A percentile compares a stretch with the other conserved stretches of the same genome.
Evolutionary conservation across 768 basidiomycete genomes (phyloP).

Genomic region (Kondoa subrosea): DNA sequence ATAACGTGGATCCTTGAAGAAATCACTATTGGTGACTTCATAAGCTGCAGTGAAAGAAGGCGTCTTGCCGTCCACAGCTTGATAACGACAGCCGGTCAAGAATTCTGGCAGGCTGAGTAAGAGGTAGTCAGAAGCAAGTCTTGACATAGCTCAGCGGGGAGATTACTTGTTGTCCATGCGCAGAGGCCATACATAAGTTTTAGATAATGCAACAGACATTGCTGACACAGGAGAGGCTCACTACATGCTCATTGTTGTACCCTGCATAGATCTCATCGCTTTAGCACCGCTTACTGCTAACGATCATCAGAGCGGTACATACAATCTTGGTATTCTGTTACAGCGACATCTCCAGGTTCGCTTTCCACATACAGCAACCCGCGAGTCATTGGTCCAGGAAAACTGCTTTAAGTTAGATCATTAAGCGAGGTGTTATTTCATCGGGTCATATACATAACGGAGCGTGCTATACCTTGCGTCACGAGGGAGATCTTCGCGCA

Average conservation of each 20-base stretch:
- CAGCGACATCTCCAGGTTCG: neutral
- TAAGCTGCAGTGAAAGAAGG: conserved; percentile 35
- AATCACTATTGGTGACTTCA: conserved; percentile 32
- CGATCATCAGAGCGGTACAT: neutral
- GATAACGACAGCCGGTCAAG: conserved; percentile 32
- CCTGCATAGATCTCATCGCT: neutral
- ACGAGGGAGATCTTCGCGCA: too few species aligned
- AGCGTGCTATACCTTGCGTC: too few species aligned
- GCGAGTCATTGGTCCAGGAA: too few species aligned
- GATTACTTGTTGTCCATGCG: neutral
- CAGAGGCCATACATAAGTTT: too few species aligned
- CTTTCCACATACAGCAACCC: neutral
- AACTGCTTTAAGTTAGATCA: too few species aligned
- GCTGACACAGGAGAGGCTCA: too few species aligned
- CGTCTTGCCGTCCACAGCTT: conserved; percentile 30
- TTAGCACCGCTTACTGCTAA: neutral
- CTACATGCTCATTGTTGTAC: neutral
- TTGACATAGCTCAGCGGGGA: neutral
- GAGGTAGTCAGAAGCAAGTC: neutral
- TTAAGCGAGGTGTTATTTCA: too few species aligned
- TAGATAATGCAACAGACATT: too few species aligned
- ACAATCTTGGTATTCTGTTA: neutral
- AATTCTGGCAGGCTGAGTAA: conserved; percentile 32
- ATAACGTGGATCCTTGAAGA: conserved; percentile 32
- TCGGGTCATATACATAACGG: too few species aligned